Percentiles rank a stretch among this genome's conserved stretches.
Conservation (phyloP, 495 filamentous ascomycete genomes). For the Podospora pseudoanserina region DNA sequence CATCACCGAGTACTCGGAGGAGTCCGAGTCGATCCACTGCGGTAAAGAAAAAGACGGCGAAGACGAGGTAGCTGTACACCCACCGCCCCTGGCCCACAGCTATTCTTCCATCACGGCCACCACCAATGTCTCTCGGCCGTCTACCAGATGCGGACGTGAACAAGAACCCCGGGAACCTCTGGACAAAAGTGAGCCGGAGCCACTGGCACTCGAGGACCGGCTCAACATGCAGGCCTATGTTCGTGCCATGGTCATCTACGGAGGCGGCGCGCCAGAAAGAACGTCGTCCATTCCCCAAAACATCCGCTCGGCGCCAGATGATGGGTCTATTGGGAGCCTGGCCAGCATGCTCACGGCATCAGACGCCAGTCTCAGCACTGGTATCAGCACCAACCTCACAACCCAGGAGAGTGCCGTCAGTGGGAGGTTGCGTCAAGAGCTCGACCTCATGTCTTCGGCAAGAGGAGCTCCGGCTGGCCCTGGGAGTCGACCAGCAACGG, state of each 20-base stretch:
- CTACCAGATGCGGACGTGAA: not conserved
- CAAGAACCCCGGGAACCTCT: not conserved
- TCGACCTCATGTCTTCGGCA: not conserved
- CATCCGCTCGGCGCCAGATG: not conserved
- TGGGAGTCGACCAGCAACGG: not conserved
- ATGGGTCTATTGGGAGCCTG: not conserved
- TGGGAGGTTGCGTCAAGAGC: not conserved
- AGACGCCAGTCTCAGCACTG: not conserved
- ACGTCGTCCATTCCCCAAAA: not conserved
- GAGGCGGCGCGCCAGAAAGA: not conserved
- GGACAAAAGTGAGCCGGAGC: not conserved
- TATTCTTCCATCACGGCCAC: not conserved
- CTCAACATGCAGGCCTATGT: slow-evolving; percentile 11
- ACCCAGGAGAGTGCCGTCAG: not conserved
- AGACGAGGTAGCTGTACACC: not conserved
- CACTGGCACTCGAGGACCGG: not conserved
- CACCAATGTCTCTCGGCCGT: not conserved
- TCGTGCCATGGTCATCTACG: slow-evolving; percentile 1
- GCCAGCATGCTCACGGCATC: slow-evolving; percentile 5
- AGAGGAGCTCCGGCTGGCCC: not conserved
- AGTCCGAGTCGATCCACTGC: not conserved
- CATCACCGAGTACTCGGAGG: slow-evolving; percentile 17
- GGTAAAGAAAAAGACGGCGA: not conserved
- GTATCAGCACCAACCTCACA: not conserved
- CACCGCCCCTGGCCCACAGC: not conserved